A percentile compares a stretch with the other conserved stretches of the same genome.
Conservation (phyloP, 495 filamentous ascomycete species). For the Penicillium silybi region DNA sequence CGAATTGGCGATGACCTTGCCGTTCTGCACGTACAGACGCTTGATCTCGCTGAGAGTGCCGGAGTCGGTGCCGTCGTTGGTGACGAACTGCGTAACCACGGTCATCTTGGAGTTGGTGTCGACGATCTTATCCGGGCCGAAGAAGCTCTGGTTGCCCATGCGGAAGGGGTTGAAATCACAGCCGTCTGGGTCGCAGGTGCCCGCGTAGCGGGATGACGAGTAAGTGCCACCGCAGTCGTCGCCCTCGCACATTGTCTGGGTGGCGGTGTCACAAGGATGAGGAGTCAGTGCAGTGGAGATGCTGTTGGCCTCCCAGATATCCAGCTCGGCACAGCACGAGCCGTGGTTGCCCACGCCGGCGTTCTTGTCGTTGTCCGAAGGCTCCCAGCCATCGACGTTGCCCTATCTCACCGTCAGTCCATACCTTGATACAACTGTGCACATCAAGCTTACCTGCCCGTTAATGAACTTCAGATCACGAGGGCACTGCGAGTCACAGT, state of each 20-base stretch:
- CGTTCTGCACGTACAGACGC: constrained; percentile 70
- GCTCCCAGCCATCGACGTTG: constrained; percentile 59
- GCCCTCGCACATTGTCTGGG: constrained; percentile 55
- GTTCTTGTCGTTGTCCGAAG: constrained; percentile 55
- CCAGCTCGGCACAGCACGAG: constrained; percentile 71
- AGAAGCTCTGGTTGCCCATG: constrained; percentile 60
- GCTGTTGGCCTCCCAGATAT: constrained; percentile 69
- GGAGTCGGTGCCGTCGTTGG: constrained; percentile 47
- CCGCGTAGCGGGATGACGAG: constrained; percentile 37
- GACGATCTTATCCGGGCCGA: constrained; percentile 55
- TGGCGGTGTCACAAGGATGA: constrained; percentile 57
- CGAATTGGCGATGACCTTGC: constrained; percentile 58
- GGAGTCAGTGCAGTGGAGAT: constrained; percentile 55
- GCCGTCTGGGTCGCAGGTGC: constrained; percentile 69
- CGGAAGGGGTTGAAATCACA: constrained; percentile 82
- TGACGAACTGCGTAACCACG: constrained; percentile 69
- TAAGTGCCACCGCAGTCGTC: constrained; percentile 52
- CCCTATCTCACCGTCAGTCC: neutral
- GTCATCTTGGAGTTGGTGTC: constrained; percentile 63
- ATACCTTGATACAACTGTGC: constrained; percentile 51
- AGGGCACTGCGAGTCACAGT: constrained; percentile 72
- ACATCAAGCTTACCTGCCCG: constrained; percentile 53
- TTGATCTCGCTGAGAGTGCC: constrained; percentile 60
- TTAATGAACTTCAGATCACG: constrained; percentile 65
- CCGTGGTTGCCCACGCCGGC: constrained; percentile 57